Percentiles rank a stretch among this genome's conserved stretches.
These are phyloP conservation scores for Tilletia horrida DNA, from an alignment of 1,284 basidiomycete species.

Conservation along the genomic window DNA sequence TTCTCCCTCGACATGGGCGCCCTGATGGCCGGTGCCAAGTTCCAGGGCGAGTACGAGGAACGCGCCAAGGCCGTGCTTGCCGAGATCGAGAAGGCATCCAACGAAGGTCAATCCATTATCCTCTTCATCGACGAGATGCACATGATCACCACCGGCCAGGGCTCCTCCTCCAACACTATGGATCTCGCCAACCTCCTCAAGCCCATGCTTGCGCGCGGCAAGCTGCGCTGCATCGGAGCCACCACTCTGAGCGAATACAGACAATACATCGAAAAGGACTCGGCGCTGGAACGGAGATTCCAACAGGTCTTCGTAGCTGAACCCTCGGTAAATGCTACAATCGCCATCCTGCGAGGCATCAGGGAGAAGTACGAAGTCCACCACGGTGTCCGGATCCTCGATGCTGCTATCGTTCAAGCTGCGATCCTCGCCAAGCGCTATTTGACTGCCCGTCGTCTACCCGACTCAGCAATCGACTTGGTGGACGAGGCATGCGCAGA, in stretches of 20 bases:
- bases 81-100: constrained; percentile 86
- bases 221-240: constrained; percentile 83
- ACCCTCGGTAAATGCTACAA: constrained; percentile 82
- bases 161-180: constrained; percentile 44
- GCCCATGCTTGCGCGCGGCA: constrained; percentile 69
- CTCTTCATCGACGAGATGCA: constrained; percentile 85
- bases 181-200: constrained; percentile 54
- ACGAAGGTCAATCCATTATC: constrained; percentile 79
- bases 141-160: constrained; percentile 50
- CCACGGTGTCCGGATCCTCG: constrained; percentile 70
- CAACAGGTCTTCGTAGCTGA: constrained; percentile 87
- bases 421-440: constrained; percentile 93
- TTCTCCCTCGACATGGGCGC: constrained; percentile 84
- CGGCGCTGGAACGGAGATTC: constrained; percentile 90
- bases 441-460: constrained; percentile 59
- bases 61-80: constrained; percentile 83
- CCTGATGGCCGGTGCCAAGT: constrained; percentile 91
- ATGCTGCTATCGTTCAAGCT: constrained; percentile 82
- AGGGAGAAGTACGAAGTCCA: constrained; percentile 70
- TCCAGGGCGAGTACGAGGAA: constrained; percentile 96
- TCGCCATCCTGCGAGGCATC: constrained; percentile 87
- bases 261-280: constrained; percentile 83
- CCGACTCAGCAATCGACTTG: constrained; percentile 55
- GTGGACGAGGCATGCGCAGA: constrained; percentile 60
- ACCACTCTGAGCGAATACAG: constrained; percentile 91